Conservation (phyloP, 441 rosid species). For the Raphanus hybrid region DNA sequence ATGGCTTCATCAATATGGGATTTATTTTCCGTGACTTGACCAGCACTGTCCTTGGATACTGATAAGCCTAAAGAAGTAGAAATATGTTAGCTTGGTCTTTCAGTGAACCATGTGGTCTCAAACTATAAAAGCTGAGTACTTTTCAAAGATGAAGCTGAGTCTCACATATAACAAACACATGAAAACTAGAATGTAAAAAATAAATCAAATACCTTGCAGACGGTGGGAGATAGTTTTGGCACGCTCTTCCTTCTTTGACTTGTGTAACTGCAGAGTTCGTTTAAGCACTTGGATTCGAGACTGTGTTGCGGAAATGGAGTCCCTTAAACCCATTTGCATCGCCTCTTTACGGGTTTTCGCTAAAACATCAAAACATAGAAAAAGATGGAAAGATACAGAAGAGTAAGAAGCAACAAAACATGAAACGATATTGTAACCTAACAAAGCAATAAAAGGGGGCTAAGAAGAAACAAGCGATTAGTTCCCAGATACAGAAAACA, state of each 20-base stretch:
- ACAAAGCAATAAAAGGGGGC: background rate
- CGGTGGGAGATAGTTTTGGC: conserved; percentile 58
- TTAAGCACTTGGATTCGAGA: conserved; percentile 61
- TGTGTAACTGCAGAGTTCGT: conserved; percentile 56
- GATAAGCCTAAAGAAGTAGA: conserved; percentile 47
- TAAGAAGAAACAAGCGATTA: background rate
- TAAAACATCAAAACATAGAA: conserved; percentile 33
- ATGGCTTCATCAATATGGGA: conserved; percentile 66
- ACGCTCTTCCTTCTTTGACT: conserved; percentile 63
- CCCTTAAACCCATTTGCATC: conserved; percentile 65
- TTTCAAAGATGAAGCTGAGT: conserved; percentile 21
- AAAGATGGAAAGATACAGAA: conserved; percentile 5
- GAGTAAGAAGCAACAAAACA: conserved; percentile 9
- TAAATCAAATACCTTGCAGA: conserved; percentile 48
- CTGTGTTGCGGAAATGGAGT: conserved; percentile 61
- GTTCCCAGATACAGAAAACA: background rate
- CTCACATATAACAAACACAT: conserved; percentile 1
- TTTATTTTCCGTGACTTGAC: conserved; percentile 46
- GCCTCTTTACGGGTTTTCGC: conserved; percentile 90
- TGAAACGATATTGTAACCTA: background rate
- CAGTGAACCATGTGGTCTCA: conserved; percentile 14
- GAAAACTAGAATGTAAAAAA: background rate
- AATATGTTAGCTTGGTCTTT: conserved; percentile 25
- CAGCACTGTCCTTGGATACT: conserved; percentile 50
- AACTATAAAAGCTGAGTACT: conserved; percentile 8